Conservation (phyloP, 1,139 yeast genomes). For the Hemisphaericaspora subhashii region DNA sequence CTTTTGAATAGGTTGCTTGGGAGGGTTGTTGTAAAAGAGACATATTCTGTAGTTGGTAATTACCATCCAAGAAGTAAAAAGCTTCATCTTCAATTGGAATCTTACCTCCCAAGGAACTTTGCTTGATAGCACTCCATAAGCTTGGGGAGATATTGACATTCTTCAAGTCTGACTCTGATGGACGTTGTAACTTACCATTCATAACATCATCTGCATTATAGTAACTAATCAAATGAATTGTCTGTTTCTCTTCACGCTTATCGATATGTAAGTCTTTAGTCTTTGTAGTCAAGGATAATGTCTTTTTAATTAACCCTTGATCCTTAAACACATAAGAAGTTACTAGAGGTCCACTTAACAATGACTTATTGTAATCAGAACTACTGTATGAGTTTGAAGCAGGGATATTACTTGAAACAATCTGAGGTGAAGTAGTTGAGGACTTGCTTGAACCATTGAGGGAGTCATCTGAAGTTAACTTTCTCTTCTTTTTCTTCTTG, state of each 20-base stretch:
- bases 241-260: constrained; percentile 35
- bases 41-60: constrained; percentile 47
- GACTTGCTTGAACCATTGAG: constrained; percentile 1
- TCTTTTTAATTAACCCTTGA: constrained; percentile 79
- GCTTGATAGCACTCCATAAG: constrained; percentile 60
- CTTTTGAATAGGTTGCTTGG: constrained; percentile 14
- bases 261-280: constrained; percentile 36
- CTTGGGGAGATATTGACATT: constrained; percentile 55
- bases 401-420: constrained; percentile 13
- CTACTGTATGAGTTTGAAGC: constrained; percentile 14
- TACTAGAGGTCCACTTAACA: constrained; percentile 53
- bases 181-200: constrained; percentile 55
- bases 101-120: constrained; percentile 59
- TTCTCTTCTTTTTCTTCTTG: constrained; percentile 32
- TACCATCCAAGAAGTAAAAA: constrained; percentile 49
- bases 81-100: constrained; percentile 54
- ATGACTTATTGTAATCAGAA: constrained; percentile 11
- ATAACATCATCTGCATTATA: constrained; percentile 74
- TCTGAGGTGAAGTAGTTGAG: not conserved
- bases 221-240: constrained; percentile 77
- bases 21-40: constrained; percentile 25
- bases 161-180: constrained; percentile 56
- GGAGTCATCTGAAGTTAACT: constrained; percentile 17
- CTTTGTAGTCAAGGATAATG: constrained; percentile 58
- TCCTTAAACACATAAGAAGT: constrained; percentile 69